Evolutionary conservation across 2,329 filamentous ascomycete species (phyloP).

Genomic region (Fusarium drepaniforme): DNA sequence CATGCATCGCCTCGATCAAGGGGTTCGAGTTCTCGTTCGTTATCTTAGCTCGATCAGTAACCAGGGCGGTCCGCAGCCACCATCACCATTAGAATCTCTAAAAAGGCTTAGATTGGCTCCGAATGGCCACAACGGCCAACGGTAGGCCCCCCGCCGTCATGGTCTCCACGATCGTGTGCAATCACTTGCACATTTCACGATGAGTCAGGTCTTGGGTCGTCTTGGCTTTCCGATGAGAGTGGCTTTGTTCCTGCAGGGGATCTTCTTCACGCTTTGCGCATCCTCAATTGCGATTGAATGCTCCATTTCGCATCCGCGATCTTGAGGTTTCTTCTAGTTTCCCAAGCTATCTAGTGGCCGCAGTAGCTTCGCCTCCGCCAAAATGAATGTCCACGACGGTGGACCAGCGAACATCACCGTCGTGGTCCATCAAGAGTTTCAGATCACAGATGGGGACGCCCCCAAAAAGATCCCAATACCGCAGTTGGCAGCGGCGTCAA

Average conservation of each 20-base stretch:
- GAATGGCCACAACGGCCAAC: not conserved
- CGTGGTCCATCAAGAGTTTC: not conserved
- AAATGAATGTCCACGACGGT: not conserved
- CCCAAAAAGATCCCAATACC: conserved; percentile 24
- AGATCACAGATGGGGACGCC: not conserved
- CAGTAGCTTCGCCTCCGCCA: not conserved
- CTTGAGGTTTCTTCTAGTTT: not conserved
- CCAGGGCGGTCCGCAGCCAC: not conserved
- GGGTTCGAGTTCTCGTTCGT: not conserved
- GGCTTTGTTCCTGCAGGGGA: not conserved
- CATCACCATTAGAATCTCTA: not conserved
- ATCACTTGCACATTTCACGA: not conserved
- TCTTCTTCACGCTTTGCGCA: not conserved
- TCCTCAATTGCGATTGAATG: not conserved
- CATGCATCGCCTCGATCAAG: not conserved
- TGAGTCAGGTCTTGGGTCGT: not conserved
- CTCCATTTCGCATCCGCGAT: not conserved
- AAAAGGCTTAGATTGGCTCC: conserved; percentile 6
- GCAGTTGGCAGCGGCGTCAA: conserved; percentile 16
- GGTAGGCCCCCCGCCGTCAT: not conserved
- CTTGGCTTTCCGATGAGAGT: not conserved
- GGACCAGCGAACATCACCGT: not conserved
- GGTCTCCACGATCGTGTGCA: not conserved
- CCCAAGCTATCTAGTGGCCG: not conserved
- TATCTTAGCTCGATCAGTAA: not conserved